Evolutionary conservation across 352 stramenopile genomes (phyloP).

Genomic region (Pythium pyrilobum): DNA sequence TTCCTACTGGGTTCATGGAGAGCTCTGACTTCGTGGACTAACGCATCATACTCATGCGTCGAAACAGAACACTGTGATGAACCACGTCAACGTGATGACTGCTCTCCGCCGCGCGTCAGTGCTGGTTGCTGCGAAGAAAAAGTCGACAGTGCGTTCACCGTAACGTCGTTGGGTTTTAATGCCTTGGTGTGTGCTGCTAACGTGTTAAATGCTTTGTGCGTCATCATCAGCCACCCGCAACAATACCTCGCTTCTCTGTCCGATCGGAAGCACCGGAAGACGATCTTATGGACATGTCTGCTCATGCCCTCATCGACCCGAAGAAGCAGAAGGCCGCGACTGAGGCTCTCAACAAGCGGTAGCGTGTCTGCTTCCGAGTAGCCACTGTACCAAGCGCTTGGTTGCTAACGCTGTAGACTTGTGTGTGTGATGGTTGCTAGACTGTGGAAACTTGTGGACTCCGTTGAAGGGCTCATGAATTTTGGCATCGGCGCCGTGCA

Average conservation of each 20-base stretch:
- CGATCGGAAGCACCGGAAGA: slow-evolving; percentile 70
- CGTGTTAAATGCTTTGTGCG: no score
- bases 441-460: slow-evolving; percentile 65
- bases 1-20: not conserved
- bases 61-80: slow-evolving; percentile 40
- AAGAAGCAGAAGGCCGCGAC: slow-evolving; percentile 20
- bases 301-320: slow-evolving; percentile 28
- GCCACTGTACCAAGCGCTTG: no score
- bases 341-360: slow-evolving; percentile 33
- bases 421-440: slow-evolving; percentile 13
- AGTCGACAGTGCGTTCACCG: slow-evolving; percentile 25
- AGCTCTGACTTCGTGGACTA: not conserved
- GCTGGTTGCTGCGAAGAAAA: slow-evolving; percentile 14
- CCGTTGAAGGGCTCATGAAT: slow-evolving; percentile 57
- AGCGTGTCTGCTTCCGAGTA: no score
- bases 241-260: slow-evolving; percentile 8
- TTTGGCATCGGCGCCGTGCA: slow-evolving; percentile 56
- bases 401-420: not conserved
- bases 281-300: slow-evolving; percentile 42
- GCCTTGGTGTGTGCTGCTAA: no score
- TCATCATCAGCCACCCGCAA: not conserved
- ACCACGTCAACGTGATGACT: slow-evolving; percentile 58
- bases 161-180: no score
- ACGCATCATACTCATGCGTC: not conserved
- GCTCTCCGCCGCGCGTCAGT: slow-evolving; percentile 43